These are phyloP conservation scores for Scolecobasidium constrictum DNA, from an alignment of 2,329 filamentous ascomycete genomes.

Conservation along the genomic window DNA sequence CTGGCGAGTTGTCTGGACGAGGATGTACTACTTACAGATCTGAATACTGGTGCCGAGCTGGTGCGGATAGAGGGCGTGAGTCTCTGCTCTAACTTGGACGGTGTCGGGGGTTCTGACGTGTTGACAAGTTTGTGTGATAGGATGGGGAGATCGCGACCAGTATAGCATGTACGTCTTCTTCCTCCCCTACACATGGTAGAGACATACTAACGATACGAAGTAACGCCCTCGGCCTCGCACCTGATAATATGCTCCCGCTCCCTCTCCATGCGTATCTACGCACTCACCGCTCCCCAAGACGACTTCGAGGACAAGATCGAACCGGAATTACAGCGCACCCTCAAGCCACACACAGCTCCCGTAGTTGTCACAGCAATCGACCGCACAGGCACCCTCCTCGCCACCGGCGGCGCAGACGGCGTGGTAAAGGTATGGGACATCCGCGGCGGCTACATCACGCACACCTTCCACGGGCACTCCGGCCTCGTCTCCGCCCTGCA, in stretches of 20 bases:
- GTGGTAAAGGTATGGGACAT: slow-evolving; percentile 97
- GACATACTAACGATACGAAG: slow-evolving; percentile 31
- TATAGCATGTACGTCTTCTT: slow-evolving; percentile 34
- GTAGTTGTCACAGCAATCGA: slow-evolving; percentile 82
- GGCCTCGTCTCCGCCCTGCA: slow-evolving; percentile 82
- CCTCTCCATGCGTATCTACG: slow-evolving; percentile 88
- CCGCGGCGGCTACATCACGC: slow-evolving; percentile 76
- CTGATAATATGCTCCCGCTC: slow-evolving; percentile 87
- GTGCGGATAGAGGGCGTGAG: slow-evolving; percentile 77
- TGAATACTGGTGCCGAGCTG: slow-evolving; percentile 71
- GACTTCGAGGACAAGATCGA: slow-evolving; percentile 47
- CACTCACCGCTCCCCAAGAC: slow-evolving; percentile 50
- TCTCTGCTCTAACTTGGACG: slow-evolving; percentile 13
- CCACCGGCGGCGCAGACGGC: slow-evolving; percentile 87
- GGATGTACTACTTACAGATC: slow-evolving; percentile 77
- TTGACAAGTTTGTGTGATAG: slow-evolving; percentile 30
- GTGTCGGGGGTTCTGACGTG: slow-evolving; percentile 19
- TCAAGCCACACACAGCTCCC: slow-evolving; percentile 85
- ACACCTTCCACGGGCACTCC: slow-evolving; percentile 88
- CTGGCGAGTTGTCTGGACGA: slow-evolving; percentile 86
- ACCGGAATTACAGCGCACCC: slow-evolving; percentile 59
- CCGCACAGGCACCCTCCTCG: slow-evolving; percentile 75
- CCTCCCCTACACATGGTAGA: too few species aligned
- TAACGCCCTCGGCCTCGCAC: slow-evolving; percentile 81
- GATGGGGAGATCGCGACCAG: slow-evolving; percentile 65